phyloP scores from a whole-genome alignment of 23 red algal species.

The Pyropia yezoensis region DNA sequence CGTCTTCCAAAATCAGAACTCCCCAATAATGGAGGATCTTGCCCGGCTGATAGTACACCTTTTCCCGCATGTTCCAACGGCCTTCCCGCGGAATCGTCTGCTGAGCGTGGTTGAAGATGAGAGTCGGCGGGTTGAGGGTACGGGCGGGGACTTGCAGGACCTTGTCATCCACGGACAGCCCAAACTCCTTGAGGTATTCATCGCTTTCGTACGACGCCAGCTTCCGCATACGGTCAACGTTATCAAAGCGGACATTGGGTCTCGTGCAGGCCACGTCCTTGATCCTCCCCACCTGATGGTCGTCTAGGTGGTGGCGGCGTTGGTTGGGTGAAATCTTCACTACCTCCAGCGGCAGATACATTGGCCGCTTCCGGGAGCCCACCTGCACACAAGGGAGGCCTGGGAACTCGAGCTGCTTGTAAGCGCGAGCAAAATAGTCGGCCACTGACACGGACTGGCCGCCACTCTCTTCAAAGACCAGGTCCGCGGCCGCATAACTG shows the following conservation, averaged over 20 bases:
- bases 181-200: slow-evolving; percentile 41
- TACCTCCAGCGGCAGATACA: slow-evolving; percentile 40
- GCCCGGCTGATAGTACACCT: too few species aligned
- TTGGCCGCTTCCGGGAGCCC: slow-evolving; percentile 21
- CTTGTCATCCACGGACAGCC: slow-evolving; percentile 45
- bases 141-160: slow-evolving; percentile 11
- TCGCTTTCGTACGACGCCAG: slow-evolving; percentile 22
- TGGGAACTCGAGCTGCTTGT: slow-evolving; percentile 25
- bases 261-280: slow-evolving; percentile 45
- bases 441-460: slow-evolving; percentile 31
- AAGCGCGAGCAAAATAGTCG: slow-evolving; percentile 22
- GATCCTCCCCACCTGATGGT: slow-evolving; percentile 10
- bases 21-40: too few species aligned
- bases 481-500: slow-evolving; percentile 9
- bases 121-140: slow-evolving; percentile 19
- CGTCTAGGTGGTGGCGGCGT: slow-evolving; percentile 8
- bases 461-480: slow-evolving; percentile 18
- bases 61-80: too few species aligned
- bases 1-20: too few species aligned
- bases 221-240: slow-evolving; percentile 25
- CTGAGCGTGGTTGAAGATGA: too few species aligned
- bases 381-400: slow-evolving; percentile 48
- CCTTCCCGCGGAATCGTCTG: too few species aligned
- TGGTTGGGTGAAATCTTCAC: slow-evolving; percentile 34
- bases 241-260: slow-evolving; percentile 14